Conservation (phyloP, 371 early-diverging fungal genomes). For the Thermomucor indicae-seudaticae region DNA sequence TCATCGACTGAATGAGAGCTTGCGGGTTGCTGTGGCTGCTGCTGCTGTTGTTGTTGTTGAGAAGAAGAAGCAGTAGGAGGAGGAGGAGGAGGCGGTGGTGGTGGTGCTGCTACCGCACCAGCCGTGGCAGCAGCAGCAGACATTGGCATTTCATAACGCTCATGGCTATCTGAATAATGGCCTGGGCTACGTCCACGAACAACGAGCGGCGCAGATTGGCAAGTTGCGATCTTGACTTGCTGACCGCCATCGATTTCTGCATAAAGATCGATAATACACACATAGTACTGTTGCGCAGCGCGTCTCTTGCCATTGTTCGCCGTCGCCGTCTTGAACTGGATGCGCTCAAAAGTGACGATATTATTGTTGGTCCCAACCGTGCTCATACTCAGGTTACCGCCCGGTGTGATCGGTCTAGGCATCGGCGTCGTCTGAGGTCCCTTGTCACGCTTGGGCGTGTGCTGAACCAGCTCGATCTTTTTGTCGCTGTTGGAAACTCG, state of each 20-base stretch:
- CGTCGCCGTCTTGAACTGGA: conserved; percentile 95
- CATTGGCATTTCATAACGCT: conserved; percentile 13
- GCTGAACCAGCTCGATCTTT: conserved; percentile 82
- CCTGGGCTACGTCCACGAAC: conserved; percentile 94
- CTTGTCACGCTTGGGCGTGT: conserved; percentile 93
- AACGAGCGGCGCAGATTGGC: conserved; percentile 79
- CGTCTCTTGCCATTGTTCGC: conserved; percentile 90
- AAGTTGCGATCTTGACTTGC: conserved; percentile 58
- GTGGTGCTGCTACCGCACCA: conserved; percentile 6
- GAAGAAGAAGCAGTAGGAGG: neutral
- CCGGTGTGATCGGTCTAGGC: conserved; percentile 57
- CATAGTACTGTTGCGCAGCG: conserved; percentile 91
- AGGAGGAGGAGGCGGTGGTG: conserved; percentile 10
- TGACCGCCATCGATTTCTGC: conserved; percentile 59
- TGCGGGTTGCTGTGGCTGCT: conserved; percentile 8
- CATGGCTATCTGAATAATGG: conserved; percentile 74
- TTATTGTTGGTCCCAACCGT: conserved; percentile 51
- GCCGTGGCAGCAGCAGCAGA: neutral
- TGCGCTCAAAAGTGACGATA: conserved; percentile 83
- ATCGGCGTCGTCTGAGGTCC: conserved; percentile 80
- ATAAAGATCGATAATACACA: conserved; percentile 65
- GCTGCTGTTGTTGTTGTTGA: conserved; percentile 7
- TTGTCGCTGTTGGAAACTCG: conserved; percentile 71
- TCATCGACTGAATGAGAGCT: conserved; percentile 7
- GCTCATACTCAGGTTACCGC: conserved; percentile 53